Conservation (phyloP, 352 stramenopile genomes). For the Phytopythium oedochilum region DNA sequence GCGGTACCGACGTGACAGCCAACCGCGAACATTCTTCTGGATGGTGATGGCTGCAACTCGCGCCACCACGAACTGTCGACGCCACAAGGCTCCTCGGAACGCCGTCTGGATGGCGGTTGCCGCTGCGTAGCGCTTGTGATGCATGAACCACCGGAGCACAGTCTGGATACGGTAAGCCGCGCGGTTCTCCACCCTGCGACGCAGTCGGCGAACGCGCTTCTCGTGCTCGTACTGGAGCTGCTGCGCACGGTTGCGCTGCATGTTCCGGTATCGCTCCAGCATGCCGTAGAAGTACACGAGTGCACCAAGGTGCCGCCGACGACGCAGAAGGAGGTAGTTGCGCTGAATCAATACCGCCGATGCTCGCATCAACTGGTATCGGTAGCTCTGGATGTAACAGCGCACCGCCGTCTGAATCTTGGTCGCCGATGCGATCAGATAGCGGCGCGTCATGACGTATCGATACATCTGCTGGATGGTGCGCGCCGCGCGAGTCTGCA, state of each 20-base stretch:
- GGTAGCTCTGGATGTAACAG: constrained; percentile 9
- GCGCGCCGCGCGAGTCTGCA: neutral
- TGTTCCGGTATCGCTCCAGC: constrained; percentile 23
- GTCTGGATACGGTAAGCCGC: constrained; percentile 27
- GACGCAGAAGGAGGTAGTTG: constrained; percentile 36
- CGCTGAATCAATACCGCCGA: constrained; percentile 25
- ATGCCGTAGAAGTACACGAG: constrained; percentile 26
- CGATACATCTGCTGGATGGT: constrained; percentile 6
- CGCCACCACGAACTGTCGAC: constrained; percentile 18
- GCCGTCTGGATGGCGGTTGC: constrained; percentile 22
- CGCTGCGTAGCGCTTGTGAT: constrained; percentile 17
- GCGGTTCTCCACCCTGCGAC: constrained; percentile 20
- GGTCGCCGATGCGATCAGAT: constrained; percentile 13
- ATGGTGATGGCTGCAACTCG: constrained; percentile 22
- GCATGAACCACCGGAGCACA: constrained; percentile 15
- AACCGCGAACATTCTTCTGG: constrained; percentile 44
- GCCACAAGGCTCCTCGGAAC: constrained; percentile 17
- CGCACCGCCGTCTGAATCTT: constrained; percentile 28
- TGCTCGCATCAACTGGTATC: constrained; percentile 10
- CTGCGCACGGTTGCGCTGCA: constrained; percentile 24
- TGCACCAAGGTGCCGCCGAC: constrained; percentile 22
- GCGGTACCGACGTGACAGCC: constrained; percentile 18
- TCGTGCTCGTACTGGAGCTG: constrained; percentile 18
- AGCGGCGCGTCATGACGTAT: neutral
- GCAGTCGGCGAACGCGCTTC: constrained; percentile 15